Evolutionary conservation across 164 flowering plant species (phyloP).

Genomic region (Magnolia sinica): DNA sequence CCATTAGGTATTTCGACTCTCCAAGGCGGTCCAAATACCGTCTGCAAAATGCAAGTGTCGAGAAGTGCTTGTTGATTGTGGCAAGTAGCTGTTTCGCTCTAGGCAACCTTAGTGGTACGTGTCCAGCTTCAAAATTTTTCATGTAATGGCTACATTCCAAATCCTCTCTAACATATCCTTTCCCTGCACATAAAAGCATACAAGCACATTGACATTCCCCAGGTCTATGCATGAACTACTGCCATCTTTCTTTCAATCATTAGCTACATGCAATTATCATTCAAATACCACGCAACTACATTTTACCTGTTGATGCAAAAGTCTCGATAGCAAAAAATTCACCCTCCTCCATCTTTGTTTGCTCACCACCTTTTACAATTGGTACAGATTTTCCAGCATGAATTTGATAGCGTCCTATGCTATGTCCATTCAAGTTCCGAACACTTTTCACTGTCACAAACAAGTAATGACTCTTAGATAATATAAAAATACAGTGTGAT

Average conservation of each 20-base stretch:
- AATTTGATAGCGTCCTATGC: slow-evolving; percentile 91
- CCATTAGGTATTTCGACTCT: slow-evolving; percentile 94
- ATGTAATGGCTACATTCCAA: slow-evolving; percentile 97
- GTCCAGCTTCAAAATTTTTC: slow-evolving; percentile 91
- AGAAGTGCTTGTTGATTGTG: slow-evolving; percentile 90
- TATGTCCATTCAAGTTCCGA: slow-evolving; percentile 95
- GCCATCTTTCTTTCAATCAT: neutral
- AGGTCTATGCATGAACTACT: neutral
- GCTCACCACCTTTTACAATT: slow-evolving; percentile 98
- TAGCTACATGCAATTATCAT: neutral
- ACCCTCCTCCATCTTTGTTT: slow-evolving; percentile 99
- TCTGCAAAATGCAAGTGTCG: slow-evolving; percentile 94
- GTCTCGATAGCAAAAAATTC: slow-evolving; percentile 98
- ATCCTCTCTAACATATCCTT: slow-evolving; percentile 95
- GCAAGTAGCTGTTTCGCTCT: slow-evolving; percentile 91
- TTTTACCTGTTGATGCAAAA: slow-evolving; percentile 87
- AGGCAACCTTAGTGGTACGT: slow-evolving; percentile 81
- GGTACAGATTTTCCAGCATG: slow-evolving; percentile 99
- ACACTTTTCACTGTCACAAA: slow-evolving; percentile 82
- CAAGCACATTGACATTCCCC: neutral
- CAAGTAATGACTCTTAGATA: slow-evolving; percentile 1
- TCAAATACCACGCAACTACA: neutral
- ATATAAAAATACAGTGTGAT: neutral
- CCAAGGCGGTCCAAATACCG: slow-evolving; percentile 94
- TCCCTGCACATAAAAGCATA: slow-evolving; percentile 49